Percentiles rank a stretch among this genome's conserved stretches.
phyloP scores from a whole-genome alignment of 768 basidiomycete species.

The Suillus fuscotomentosus region DNA sequence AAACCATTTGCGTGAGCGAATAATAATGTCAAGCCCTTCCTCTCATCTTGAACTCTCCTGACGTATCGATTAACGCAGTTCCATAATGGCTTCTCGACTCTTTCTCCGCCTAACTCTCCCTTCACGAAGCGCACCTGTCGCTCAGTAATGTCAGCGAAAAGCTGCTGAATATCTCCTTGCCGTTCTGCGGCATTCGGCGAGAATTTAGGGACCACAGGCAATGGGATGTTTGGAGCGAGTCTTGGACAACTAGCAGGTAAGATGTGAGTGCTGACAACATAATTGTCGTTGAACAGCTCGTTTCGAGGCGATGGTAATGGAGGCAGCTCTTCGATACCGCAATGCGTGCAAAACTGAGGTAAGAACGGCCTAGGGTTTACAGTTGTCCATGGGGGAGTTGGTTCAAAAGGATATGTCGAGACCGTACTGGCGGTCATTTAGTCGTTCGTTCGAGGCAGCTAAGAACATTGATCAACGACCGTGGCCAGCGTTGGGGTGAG shows the following conservation, averaged over 20 bases:
- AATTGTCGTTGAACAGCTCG: slow-evolving; percentile 17
- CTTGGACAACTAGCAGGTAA: slow-evolving; percentile 30
- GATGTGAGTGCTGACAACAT: slow-evolving; percentile 28
- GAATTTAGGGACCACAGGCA: slow-evolving; percentile 20
- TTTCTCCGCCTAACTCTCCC: slow-evolving; percentile 14
- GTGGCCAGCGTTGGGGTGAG: not conserved
- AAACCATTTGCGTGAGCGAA: slow-evolving; percentile 87
- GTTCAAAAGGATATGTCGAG: slow-evolving; percentile 20
- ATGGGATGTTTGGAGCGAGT: slow-evolving; percentile 21
- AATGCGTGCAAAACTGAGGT: slow-evolving; percentile 11
- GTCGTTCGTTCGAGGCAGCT: not conserved
- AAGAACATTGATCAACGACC: not conserved
- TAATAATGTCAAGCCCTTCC: slow-evolving; percentile 61
- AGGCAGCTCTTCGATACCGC: slow-evolving; percentile 10
- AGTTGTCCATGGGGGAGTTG: slow-evolving; percentile 18
- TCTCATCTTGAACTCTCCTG: slow-evolving; percentile 21
- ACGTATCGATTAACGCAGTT: slow-evolving; percentile 72
- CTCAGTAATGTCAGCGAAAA: slow-evolving; percentile 20
- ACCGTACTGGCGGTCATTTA: not conserved
- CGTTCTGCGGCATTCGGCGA: slow-evolving; percentile 10
- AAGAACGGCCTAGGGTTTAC: slow-evolving; percentile 22
- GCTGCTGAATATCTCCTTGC: slow-evolving; percentile 4
- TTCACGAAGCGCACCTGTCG: slow-evolving; percentile 11
- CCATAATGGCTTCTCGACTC: slow-evolving; percentile 50
- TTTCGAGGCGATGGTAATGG: slow-evolving; percentile 21